Evolutionary conservation across 2,329 filamentous ascomycete species (phyloP).

Genomic region (Diaporthe sp.): DNA sequence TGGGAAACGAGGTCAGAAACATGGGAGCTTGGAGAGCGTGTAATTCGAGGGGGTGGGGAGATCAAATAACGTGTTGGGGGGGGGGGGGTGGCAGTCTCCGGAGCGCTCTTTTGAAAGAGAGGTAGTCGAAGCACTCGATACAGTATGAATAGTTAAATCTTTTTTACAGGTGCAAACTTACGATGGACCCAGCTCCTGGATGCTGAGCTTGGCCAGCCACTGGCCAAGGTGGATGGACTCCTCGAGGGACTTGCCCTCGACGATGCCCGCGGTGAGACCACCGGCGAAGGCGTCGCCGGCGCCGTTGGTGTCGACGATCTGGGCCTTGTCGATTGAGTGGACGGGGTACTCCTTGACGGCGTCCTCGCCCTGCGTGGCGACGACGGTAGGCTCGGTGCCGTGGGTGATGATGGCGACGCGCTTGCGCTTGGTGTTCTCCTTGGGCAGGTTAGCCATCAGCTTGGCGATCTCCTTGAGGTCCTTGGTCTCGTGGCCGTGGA

Average conservation of each 20-base stretch:
- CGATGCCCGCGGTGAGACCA: constrained; percentile 89
- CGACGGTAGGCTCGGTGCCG: constrained; percentile 89
- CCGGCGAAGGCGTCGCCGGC: constrained; percentile 97
- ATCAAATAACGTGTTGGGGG: not conserved
- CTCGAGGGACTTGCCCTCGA: constrained; percentile 84
- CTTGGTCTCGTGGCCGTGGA: constrained; percentile 78
- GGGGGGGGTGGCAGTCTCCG: not conserved
- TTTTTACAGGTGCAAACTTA: constrained; percentile 79
- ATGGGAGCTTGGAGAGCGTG: not conserved
- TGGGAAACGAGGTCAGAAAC: constrained; percentile 20
- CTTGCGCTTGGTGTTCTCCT: constrained; percentile 88
- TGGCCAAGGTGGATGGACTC: constrained; percentile 90
- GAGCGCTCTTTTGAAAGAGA: constrained; percentile 35
- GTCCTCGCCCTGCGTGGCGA: constrained; percentile 78
- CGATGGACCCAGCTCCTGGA: constrained; percentile 95
- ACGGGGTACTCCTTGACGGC: constrained; percentile 83
- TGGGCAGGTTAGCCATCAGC: constrained; percentile 86
- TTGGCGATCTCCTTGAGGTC: constrained; percentile 88
- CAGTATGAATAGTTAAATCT: constrained; percentile 19
- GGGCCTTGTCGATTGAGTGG: constrained; percentile 77
- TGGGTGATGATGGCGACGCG: constrained; percentile 94
- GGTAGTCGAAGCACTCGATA: constrained; percentile 22
- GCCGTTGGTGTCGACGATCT: constrained; percentile 97
- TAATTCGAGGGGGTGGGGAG: not conserved
- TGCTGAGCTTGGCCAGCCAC: constrained; percentile 94